These are phyloP conservation scores for Gossypioides kirkii DNA, from an alignment of 345 rosid genomes.

Conservation along the genomic window DNA sequence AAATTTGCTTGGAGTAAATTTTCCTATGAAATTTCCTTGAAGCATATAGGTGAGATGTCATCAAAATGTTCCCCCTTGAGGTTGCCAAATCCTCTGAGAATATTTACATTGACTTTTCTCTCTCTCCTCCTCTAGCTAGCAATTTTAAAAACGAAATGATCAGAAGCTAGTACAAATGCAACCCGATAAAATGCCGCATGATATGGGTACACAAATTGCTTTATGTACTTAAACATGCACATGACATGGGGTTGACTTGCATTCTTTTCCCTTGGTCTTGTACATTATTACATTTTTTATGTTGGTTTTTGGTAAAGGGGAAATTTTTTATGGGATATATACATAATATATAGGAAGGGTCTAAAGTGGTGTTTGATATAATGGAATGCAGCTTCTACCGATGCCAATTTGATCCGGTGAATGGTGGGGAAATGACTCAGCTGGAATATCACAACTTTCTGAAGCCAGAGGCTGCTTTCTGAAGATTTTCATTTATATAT, in stretches of 20 bases:
- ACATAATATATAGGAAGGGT: background rate
- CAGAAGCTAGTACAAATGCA: background rate
- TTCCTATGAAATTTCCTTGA: background rate
- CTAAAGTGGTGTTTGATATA: constrained; percentile 1
- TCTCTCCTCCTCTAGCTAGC: background rate
- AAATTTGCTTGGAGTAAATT: background rate
- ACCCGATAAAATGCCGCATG: background rate
- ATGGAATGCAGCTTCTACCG: constrained; percentile 67
- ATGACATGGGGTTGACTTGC: background rate
- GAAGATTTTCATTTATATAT: background rate
- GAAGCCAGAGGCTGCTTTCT: constrained; percentile 65
- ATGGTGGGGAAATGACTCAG: constrained; percentile 93
- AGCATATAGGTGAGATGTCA: background rate
- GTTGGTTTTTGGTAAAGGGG: too few species aligned
- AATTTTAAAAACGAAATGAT: background rate
- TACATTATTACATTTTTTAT: background rate
- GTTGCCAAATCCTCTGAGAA: background rate
- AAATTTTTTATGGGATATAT: background rate
- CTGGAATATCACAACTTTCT: constrained; percentile 76
- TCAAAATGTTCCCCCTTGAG: background rate
- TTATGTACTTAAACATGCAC: background rate
- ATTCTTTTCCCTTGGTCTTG: background rate
- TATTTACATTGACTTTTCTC: background rate
- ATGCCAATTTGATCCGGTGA: constrained; percentile 81
- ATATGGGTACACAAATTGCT: constrained; percentile 3